Evolutionary conservation across 768 basidiomycete species (phyloP), one percentile per base, ranked within the genome.

Genomic region (Lepiota brunneoincarnata): DNA sequence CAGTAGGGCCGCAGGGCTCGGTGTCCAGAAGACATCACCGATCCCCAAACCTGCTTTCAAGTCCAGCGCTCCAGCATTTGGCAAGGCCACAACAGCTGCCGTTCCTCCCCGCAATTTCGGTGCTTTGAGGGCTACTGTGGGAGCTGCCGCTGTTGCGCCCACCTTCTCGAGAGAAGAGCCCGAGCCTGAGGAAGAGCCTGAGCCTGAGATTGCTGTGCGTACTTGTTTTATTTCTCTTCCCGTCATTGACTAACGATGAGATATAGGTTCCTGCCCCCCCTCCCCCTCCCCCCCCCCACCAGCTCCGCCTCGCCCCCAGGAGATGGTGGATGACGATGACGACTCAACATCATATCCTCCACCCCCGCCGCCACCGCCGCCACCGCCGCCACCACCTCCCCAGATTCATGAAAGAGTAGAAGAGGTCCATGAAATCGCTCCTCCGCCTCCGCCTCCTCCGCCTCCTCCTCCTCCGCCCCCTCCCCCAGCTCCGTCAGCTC

Each of bases 1-100:
- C 42, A 91, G 89, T 62, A 83, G 75, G 40, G 72, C 75, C 40
- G 83, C 86, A 0, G 76, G 76, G 14, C 77, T 76, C 36, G 39
- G 17, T 62, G 67, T 70, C 39, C 61, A 76, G 4, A 66, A 78
- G 0, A 60, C 71, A 2, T 63, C 74, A 7, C 69, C 69, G n/a
- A 59, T 64, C 6, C 38, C 64, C 0, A 72, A 68, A 26, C 64
- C 71, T 0, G 66, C 71, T 2, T 73, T 80, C 51, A 77, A 73
- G 40, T 75, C 77, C 0, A 75, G 69, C 44, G 75, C 79, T 1
- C 76, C 77, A 20, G 72, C 77, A 2, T 79, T 78, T 61, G 78
- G 78, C 18, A 67, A 73, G 44, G 73, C 76, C 23, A 72, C 69
- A 40, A 72, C 70, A 7, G 45, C 74, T 1, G 63, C 70, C 20